Conservation (phyloP, 345 rosid species). For the Populus simonii region DNA sequence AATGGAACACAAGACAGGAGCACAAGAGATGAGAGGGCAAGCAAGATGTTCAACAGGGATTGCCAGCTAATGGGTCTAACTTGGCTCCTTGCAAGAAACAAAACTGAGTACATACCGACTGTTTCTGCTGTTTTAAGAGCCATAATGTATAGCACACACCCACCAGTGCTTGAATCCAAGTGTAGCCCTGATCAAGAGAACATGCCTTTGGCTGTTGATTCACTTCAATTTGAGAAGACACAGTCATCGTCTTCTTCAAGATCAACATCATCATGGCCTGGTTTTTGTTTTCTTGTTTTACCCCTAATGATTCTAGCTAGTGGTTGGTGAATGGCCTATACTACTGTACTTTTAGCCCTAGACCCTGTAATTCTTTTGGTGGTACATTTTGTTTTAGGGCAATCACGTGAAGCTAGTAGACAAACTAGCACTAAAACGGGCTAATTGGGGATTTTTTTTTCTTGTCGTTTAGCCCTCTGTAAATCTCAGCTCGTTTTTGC, state of each 20-base stretch:
- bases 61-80: conserved; percentile 99
- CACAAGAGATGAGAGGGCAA: conserved; percentile 43
- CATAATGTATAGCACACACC: conserved; percentile 82
- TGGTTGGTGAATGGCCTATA: not conserved
- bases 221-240: conserved; percentile 65
- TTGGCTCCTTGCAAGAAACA: conserved; percentile 95
- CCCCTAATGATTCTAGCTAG: conserved; percentile 30
- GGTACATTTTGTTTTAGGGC: not conserved
- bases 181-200: conserved; percentile 99
- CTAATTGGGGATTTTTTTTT: conserved; percentile 4
- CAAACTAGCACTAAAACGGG: conserved; percentile 22
- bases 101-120: conserved; percentile 91
- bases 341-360: not conserved
- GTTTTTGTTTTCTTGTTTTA: conserved; percentile 30
- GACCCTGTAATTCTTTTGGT: conserved; percentile 9
- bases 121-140: conserved; percentile 96
- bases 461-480: conserved; percentile 21
- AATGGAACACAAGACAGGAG: conserved; percentile 23
- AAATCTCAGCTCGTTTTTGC: conserved; percentile 13
- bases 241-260: conserved; percentile 35
- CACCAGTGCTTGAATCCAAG: conserved; percentile 56
- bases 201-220: conserved; percentile 99
- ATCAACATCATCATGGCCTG: conserved; percentile 11
- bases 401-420: conserved; percentile 49
- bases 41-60: conserved; percentile 84